Percentiles rank a stretch among this genome's conserved stretches.
phyloP scores from a whole-genome alignment of 306 rosid species.

The Trifolium repens region DNA sequence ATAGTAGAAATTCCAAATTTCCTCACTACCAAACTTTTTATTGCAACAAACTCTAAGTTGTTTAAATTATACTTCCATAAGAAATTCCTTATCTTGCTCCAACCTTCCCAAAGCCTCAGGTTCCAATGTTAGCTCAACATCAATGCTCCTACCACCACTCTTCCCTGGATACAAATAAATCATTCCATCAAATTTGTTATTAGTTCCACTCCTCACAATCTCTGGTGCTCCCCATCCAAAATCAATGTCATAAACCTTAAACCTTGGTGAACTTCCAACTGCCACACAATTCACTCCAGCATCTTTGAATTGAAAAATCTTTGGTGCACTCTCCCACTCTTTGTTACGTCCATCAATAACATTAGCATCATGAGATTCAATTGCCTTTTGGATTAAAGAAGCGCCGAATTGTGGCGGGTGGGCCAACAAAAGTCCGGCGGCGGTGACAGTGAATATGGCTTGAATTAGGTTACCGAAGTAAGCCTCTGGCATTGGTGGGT shows the following conservation, averaged over 20 bases:
- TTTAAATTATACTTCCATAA: conserved; percentile 51
- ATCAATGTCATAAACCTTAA: conserved; percentile 87
- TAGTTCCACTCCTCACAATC: conserved; percentile 86
- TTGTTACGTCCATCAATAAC: conserved; percentile 72
- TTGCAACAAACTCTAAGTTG: neutral
- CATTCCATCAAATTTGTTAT: conserved; percentile 92
- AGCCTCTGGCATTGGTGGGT: conserved; percentile 84
- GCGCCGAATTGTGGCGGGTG: conserved; percentile 76
- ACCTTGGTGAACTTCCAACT: conserved; percentile 96
- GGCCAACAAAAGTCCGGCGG: conserved; percentile 57
- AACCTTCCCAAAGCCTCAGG: conserved; percentile 70
- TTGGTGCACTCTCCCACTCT: conserved; percentile 89
- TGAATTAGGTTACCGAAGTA: conserved; percentile 95
- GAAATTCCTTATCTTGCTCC: conserved; percentile 77
- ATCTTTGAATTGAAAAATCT: conserved; percentile 85
- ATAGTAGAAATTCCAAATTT: neutral
- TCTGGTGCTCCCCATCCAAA: conserved; percentile 92
- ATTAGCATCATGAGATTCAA: conserved; percentile 60
- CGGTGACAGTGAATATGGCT: conserved; percentile 78
- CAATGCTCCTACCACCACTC: conserved; percentile 91
- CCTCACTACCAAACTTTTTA: neutral
- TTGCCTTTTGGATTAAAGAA: conserved; percentile 66
- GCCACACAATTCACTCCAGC: conserved; percentile 97
- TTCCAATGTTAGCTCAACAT: conserved; percentile 83
- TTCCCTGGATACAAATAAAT: conserved; percentile 85